Percentiles rank a stretch among this genome's conserved stretches.
phyloP scores from a whole-genome alignment of 768 basidiomycete species.

The Tylopilus plumbeoviolaceoides region DNA sequence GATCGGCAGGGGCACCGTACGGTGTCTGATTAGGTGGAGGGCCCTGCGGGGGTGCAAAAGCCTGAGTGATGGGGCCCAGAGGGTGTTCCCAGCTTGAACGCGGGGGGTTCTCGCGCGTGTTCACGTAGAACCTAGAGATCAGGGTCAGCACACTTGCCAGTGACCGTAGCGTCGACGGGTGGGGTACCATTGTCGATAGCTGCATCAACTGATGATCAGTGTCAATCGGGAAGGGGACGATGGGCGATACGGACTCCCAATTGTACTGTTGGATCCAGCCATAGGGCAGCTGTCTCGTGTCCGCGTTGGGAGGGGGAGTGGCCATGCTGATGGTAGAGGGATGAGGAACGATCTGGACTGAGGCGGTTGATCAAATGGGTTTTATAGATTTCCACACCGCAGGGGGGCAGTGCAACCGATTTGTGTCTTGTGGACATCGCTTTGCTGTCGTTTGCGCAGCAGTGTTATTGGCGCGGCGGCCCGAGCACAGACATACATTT shows the following conservation, averaged over 20 bases:
- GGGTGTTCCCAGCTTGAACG: conserved; percentile 71
- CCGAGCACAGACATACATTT: conserved; percentile 9
- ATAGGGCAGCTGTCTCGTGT: conserved; percentile 54
- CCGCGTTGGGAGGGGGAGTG: conserved; percentile 47
- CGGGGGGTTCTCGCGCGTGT: conserved; percentile 58
- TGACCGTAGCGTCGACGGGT: background rate
- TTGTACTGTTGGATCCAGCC: conserved; percentile 74
- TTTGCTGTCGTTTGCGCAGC: conserved; percentile 31
- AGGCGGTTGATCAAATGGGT: background rate
- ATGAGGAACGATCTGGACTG: background rate
- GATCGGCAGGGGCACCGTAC: conserved; percentile 26
- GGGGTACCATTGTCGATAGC: conserved; percentile 64
- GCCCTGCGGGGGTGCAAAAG: conserved; percentile 35
- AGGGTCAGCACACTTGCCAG: background rate
- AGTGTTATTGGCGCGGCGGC: conserved; percentile 5
- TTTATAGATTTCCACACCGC: conserved; percentile 21
- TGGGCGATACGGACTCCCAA: conserved; percentile 45
- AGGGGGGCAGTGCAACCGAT: conserved; percentile 15
- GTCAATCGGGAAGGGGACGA: conserved; percentile 14
- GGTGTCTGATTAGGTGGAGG: conserved; percentile 44
- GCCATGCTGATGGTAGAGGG: conserved; percentile 33
- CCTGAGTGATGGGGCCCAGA: conserved; percentile 39
- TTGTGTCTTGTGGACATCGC: conserved; percentile 29
- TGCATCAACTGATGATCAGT: conserved; percentile 31
- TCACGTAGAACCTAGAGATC: conserved; percentile 68